Evolutionary conservation across 1,284 basidiomycete species (phyloP), one percentile per base, ranked within the genome.

Genomic region (Vanrija humicola): DNA sequence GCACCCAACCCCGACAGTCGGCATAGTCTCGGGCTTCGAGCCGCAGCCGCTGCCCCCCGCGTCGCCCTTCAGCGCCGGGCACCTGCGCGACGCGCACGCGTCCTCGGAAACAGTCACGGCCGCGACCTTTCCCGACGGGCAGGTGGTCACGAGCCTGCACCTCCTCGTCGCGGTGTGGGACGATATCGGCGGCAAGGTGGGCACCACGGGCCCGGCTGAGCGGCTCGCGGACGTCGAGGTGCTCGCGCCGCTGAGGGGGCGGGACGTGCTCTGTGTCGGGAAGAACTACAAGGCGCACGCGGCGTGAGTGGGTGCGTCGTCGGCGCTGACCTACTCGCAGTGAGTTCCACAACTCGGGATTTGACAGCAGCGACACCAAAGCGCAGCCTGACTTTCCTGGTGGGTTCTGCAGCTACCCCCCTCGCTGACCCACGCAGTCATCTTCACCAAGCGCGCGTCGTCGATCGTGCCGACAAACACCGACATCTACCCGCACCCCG

Each of bases 371-470:
- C 26, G 67, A 70, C 46, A 67, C 59, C 53, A 65, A 67, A 40
- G 68, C 64, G 25, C 59, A 64, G 43, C 72, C 72, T 3, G 63
- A 66, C 19, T 56, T 64, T 59, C 46, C 66, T 26, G 59, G 64
- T 63, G 26, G 29, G 58, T 54, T 8, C 28, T 14, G 16, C 21
- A 23, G 21, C 21, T 26, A n/a, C 29, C 39, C 4, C 18, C 19
- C 29, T 21, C 40, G 10, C 23, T 47, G 21, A 26, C 23, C 46
- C 34, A 5, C 43, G 21, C 60, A 58, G 71, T 74, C 14, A 67
- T 73, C 54, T 74, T 74, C 61, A 74, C 72, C 15, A 74, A 74
- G 55, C 70, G 72, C 10, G 64, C 65, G 16, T 63, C 70, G 1
- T 72, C 72, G 3, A 74, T 74, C 47, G 55, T 73, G 38, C 61